Evolutionary conservation across 345 rosid genomes (phyloP).

Genomic region (Eucalyptus caleyi): DNA sequence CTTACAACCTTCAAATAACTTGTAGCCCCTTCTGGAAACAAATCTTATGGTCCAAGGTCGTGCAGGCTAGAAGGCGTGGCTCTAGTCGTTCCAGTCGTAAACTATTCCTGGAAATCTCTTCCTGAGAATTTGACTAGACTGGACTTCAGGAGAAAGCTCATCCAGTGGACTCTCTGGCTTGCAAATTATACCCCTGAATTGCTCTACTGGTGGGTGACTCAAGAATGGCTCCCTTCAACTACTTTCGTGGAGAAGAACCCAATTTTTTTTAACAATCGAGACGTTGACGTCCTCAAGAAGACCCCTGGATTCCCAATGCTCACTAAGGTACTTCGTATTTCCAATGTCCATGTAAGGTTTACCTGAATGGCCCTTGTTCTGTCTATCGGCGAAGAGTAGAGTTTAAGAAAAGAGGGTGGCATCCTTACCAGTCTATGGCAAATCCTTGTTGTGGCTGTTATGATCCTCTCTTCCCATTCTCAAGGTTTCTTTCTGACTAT

Average conservation of each 20-base stretch:
- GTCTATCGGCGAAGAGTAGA: not conserved
- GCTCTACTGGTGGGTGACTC: slow-evolving; percentile 70
- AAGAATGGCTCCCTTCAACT: slow-evolving; percentile 41
- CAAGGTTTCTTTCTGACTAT: not conserved
- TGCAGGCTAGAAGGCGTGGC: slow-evolving; percentile 76
- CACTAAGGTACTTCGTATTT: slow-evolving; percentile 12
- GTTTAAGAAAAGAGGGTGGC: not conserved
- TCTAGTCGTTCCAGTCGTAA: slow-evolving; percentile 58
- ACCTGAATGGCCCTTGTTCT: not conserved
- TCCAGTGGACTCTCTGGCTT: slow-evolving; percentile 37
- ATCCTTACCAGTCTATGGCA: not conserved
- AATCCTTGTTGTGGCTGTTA: not conserved
- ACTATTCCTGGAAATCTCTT: slow-evolving; percentile 73
- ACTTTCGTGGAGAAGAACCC: slow-evolving; percentile 27
- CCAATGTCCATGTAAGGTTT: not conserved
- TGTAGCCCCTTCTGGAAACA: not conserved
- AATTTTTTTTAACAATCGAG: slow-evolving; percentile 44
- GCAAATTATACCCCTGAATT: slow-evolving; percentile 50
- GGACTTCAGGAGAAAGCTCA: slow-evolving; percentile 50
- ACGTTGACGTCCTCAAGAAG: slow-evolving; percentile 49
- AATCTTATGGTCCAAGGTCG: not conserved
- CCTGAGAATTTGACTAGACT: slow-evolving; percentile 36
- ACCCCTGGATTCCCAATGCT: slow-evolving; percentile 79
- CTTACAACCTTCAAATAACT: not conserved
- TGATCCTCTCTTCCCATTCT: not conserved